Base-by-base conservation (phyloP, 2,329 filamentous ascomycete genomes). In the Exophiala aquamarina region DNA sequence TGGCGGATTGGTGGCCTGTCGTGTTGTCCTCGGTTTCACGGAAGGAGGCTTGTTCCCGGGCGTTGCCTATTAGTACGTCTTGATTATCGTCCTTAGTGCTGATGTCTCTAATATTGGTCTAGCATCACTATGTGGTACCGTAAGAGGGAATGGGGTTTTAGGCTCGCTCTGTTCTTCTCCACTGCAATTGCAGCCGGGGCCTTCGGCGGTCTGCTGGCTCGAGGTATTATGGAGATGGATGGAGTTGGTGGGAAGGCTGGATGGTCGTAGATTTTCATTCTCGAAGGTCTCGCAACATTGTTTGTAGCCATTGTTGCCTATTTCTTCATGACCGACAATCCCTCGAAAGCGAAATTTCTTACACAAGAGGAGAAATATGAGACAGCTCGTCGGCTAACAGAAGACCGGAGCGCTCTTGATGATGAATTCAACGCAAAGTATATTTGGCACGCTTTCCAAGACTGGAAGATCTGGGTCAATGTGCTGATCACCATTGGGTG, bases 191-290 rank as follows among this genome's bases (percentile, higher is more conserved):
- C 76, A 28, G 74, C 75, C 1, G 73, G 75, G 14, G 73, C 73
- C 1, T 76, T 78, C 44, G 70, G 68, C 3, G 75, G 75, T 0
- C 59, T 78, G 17, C 60, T 78, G 1, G 75, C 76, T 2, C 75
- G 65, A 50, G 73, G 60, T 2, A 75, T 78, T 26, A 67, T 67
- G 62, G 69, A 71, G 60, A 74, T 77, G 70, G 69, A 74, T 39
- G 74, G 75, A 1, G 63, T 73, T 6, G 69, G 66, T 4, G 68
- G 69, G 6, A 68, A 67, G 36, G 65, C 63, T 8, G 72, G 70
- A 32, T 76, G 73, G 73, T 63, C 72, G 36, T 74, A 72, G 73
- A 47, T 72, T 85, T n/a, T n/a, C n/a, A n/a, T n/a, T n/a, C n/a
- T n/a, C n/a, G n/a, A n/a, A n/a, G n/a, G n/a, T n/a, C n/a, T 52